Evolutionary conservation across 768 basidiomycete species (phyloP), one percentile per base, ranked within the genome.

Genomic region (Heimioporus sp.): DNA sequence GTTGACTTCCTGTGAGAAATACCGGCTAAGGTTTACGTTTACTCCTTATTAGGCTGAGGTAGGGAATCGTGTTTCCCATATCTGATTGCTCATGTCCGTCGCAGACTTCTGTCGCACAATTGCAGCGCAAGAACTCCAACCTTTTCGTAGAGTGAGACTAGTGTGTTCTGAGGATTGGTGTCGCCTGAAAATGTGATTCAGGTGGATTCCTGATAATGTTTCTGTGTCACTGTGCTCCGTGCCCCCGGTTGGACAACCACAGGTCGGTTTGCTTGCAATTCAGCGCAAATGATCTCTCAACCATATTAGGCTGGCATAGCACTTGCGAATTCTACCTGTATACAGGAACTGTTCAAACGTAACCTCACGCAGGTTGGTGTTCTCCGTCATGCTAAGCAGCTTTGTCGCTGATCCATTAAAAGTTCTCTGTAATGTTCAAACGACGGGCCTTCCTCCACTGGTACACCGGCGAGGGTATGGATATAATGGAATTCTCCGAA

Each of bases 391-490:
- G 6, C 12, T 36, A 38, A n/a, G n/a, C 31, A 17, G n/a, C 37
- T 5, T 13, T 1, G 13, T 44, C 16, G 55, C 41, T 60, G 10
- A 58, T 24, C 36, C 51, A 12, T 41, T 10, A 24, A 37, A 62
- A 92, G 87, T 94, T 92, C 69, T 55, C 80, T 0, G 71, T 77
- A 5, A 93, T 95, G 90, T 94, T 81, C 72, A 90, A 87, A 65
- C 81, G 92, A 30, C 76, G 78, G 41, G 93, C 93, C 6, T 96
- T 90, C 78, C 69, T 95, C 51, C 91, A 94, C 66, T 93, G 91
- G 90, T 94, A 92, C 66, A 88, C 84, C 10, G 87, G 83, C 12
- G 92, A 95, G 67, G 92, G 92, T 39, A 94, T 95, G 93, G 93
- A 94, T 65, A 65, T 79, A 16, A 72, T 77, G 80, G 81, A 93